Percentiles rank a stretch among this genome's conserved stretches.
phyloP scores from a whole-genome alignment of 345 rosid genomes.

The Salix brachista region DNA sequence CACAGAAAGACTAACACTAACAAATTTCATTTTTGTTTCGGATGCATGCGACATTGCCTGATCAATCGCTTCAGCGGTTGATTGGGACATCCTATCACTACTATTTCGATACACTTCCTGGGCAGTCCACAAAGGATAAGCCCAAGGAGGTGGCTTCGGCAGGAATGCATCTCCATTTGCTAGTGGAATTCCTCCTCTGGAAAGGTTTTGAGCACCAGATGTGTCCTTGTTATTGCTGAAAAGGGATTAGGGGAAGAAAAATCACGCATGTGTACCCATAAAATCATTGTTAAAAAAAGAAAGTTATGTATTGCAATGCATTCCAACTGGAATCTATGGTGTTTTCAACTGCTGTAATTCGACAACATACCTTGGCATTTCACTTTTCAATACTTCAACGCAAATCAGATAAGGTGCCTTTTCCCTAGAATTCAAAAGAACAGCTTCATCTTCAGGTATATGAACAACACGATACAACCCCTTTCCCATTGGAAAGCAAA shows the following conservation, averaged over 20 bases:
- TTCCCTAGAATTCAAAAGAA: conserved; percentile 97
- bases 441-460: conserved; percentile 97
- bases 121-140: conserved; percentile 95
- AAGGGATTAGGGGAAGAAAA: conserved; percentile 10
- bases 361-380: conserved; percentile 57
- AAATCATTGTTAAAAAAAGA: background rate
- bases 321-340: background rate
- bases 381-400: conserved; percentile 85
- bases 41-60: conserved; percentile 92
- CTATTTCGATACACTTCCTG: conserved; percentile 97
- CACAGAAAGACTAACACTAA: conserved; percentile 60
- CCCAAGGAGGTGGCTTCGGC: conserved; percentile 99
- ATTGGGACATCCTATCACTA: conserved; percentile 88
- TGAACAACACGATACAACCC: conserved; percentile 92
- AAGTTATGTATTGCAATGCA: background rate
- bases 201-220: conserved; percentile 75
- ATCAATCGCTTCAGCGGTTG: conserved; percentile 97
- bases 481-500: conserved; percentile 98
- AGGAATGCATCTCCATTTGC: conserved; percentile 96
- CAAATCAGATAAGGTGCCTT: conserved; percentile 97
- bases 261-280: conserved; percentile 15
- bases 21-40: conserved; percentile 70
- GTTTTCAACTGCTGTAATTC: background rate
- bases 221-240: conserved; percentile 66
- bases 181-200: conserved; percentile 94